These are phyloP conservation scores for Betula pendula DNA, from an alignment of 306 rosid genomes.

Conservation along the genomic window DNA sequence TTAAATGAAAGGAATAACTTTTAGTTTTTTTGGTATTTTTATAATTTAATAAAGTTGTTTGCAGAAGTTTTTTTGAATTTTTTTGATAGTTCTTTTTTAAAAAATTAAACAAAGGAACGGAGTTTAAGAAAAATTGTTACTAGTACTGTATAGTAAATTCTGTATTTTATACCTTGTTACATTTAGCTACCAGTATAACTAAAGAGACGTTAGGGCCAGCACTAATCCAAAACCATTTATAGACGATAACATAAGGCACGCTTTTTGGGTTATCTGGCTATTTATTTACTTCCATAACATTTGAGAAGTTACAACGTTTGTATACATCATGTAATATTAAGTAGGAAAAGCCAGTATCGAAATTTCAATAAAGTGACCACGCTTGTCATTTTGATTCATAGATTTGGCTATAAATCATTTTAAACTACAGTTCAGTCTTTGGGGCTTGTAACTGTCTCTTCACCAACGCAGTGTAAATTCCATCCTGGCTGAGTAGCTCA, in stretches of 20 bases:
- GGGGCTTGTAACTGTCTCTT: slow-evolving; percentile 55
- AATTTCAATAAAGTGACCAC: background rate
- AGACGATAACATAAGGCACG: background rate
- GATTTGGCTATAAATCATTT: background rate
- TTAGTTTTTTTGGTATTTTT: no score
- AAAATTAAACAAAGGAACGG: no score
- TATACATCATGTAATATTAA: background rate
- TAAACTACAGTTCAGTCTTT: slow-evolving; percentile 36
- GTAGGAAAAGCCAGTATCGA: background rate
- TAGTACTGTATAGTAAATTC: no score
- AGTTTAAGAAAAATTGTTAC: no score
- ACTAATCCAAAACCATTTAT: background rate
- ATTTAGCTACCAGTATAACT: no score
- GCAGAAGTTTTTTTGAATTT: no score
- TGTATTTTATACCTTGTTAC: no score
- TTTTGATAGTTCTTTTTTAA: no score
- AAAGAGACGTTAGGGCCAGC: background rate
- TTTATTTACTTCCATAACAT: background rate
- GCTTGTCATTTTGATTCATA: background rate
- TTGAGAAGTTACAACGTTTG: background rate
- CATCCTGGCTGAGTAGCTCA: slow-evolving; percentile 54
- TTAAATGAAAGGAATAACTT: no score
- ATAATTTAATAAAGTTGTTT: no score
- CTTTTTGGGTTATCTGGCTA: background rate
- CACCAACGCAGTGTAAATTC: slow-evolving; percentile 61